A percentile compares a stretch with the other conserved stretches of the same genome.
Conservation (phyloP, 495 filamentous ascomycete species). For the Hyaloscypha hepaticicola region DNA sequence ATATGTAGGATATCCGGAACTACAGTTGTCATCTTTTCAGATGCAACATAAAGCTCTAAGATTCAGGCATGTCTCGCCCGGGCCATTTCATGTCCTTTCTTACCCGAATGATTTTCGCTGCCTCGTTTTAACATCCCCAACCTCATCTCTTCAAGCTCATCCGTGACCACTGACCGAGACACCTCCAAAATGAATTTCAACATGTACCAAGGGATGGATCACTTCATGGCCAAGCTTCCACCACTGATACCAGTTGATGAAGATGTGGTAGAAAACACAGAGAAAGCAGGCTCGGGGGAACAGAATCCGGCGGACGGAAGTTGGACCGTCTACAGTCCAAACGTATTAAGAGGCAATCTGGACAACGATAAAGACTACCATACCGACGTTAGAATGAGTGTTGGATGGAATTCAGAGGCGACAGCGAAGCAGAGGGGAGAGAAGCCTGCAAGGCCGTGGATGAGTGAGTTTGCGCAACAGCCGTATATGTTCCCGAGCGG, state of each 20-base stretch:
- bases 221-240: neutral
- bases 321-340: conserved; percentile 19
- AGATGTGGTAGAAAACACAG: neutral
- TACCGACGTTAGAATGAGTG: conserved; percentile 6
- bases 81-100: neutral
- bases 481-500: conserved; percentile 4
- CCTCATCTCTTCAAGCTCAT: neutral
- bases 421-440: neutral
- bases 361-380: conserved; percentile 1
- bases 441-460: conserved; percentile 9
- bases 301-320: conserved; percentile 9
- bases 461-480: conserved; percentile 2
- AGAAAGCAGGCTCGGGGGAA: neutral
- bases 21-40: too few relatives aligned
- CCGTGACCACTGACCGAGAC: neutral
- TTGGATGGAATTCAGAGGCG: conserved; percentile 17
- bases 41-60: too few relatives aligned
- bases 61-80: neutral
- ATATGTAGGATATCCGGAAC: too few relatives aligned
- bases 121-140: neutral
- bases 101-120: neutral
- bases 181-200: conserved; percentile 9
- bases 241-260: conserved; percentile 8
- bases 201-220: conserved; percentile 1
- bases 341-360: conserved; percentile 16